Base-by-base conservation (phyloP, 768 basidiomycete genomes). In the Lactarius indigo region DNA sequence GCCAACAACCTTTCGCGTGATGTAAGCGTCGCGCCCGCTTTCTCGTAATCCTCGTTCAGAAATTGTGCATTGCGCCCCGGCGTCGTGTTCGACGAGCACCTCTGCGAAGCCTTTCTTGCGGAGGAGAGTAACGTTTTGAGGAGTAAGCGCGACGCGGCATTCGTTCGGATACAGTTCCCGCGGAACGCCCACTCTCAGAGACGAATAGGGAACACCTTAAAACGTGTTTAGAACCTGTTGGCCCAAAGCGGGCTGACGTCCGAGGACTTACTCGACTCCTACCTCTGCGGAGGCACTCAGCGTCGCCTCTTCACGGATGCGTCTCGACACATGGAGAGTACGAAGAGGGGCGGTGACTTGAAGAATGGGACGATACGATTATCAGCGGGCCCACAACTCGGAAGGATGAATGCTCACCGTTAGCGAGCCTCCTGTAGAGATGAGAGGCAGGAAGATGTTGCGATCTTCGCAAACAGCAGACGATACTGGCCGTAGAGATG, bases 61-160 rank as follows among this genome's bases (percentile, higher is more conserved):
- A 94, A 95, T 74, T 92, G 88, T 6, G 93, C 87, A 59, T 85
- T 81, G n/a, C 42, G 76, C 74, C 55, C 93, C 93, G 23, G 91
- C 89, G 68, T 84, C 81, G 50, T 81, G 82, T 74, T 93, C 91
- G 28, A 95, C 83, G 41, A 94, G 80, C 57, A 95, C 85, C 63
- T 82, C 82, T 7, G 77, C 72, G 73, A 95, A 93, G 7, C 93
- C 93, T 71, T 95, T 94, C 82, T 94, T 94, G 65, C 85, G 82
- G 57, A 95, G 80, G 37, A 89, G 74, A 3, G 86, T 80, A 5
- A 86, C 86, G 73, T 93, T 94, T 73, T 88, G 85, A 5, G 93
- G 93, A 0, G 93, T 92, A 8, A 95, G 77, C 44, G 92, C 84
- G 54, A 94, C 92, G 61, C 93, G 86, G 58, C 88, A 83, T 74